A percentile compares a stretch with the other conserved stretches of the same genome.
Evolutionary conservation across 2,329 filamentous ascomycete species (phyloP).

Genomic region (Phoma sp.): DNA sequence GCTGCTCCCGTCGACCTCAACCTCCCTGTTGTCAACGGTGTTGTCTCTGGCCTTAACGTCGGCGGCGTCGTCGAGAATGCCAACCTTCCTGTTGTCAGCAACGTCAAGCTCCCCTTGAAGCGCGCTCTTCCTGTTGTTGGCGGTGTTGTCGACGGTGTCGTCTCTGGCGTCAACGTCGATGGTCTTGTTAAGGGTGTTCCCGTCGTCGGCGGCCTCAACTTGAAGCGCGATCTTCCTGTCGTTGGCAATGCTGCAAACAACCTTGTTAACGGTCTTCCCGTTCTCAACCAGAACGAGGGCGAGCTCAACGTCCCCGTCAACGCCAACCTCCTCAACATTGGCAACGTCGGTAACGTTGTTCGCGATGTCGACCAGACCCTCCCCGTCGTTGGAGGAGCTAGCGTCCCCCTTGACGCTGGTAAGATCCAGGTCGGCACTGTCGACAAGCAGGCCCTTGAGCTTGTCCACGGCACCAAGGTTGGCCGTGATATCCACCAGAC

Average conservation of each 20-base stretch:
- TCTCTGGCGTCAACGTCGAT: not conserved
- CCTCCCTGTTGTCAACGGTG: not conserved
- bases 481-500: constrained; percentile 2
- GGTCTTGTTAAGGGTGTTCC: not conserved
- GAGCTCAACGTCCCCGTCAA: not conserved
- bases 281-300: not conserved
- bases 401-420: constrained; percentile 2
- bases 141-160: not conserved
- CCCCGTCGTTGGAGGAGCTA: constrained; percentile 1
- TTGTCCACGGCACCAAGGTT: not conserved
- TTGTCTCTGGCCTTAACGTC: not conserved
- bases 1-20: constrained; percentile 13
- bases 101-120: too few species aligned
- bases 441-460: not conserved
- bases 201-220: not conserved
- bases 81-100: not conserved
- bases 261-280: not conserved
- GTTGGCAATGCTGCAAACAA: too few species aligned
- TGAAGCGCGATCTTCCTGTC: not conserved
- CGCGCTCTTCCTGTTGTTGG: not conserved
- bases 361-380: constrained; percentile 8
- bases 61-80: not conserved
- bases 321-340: not conserved
- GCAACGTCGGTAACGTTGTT: not conserved
- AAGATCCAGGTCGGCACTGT: constrained; percentile 4